Percentiles rank a stretch among this genome's conserved stretches.
Evolutionary conservation across 306 rosid species (phyloP).

Genomic region (Cucumis hystrix): DNA sequence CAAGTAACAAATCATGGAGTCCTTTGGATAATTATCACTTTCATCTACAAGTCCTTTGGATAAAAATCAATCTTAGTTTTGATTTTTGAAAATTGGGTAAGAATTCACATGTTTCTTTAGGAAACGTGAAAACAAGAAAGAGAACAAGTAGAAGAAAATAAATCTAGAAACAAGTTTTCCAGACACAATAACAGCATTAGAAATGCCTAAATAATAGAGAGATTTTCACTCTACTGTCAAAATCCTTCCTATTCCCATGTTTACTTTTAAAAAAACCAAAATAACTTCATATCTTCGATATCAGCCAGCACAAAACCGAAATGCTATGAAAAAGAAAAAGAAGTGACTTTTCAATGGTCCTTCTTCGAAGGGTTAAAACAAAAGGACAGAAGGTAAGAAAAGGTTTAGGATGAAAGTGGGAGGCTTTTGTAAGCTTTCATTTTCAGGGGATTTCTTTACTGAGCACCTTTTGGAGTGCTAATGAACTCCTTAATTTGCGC

Average conservation of each 20-base stretch:
- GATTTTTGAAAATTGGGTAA: too few relatives aligned
- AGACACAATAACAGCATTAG: neutral
- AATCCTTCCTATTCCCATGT: neutral
- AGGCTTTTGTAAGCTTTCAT: neutral
- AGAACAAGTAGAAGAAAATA: too few relatives aligned
- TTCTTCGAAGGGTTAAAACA: neutral
- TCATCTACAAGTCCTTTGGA: too few relatives aligned
- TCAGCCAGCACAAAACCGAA: neutral
- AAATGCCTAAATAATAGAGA: neutral
- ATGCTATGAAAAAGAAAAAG: too few relatives aligned
- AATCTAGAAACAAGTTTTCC: neutral
- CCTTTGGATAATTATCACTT: too few relatives aligned
- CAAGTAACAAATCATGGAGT: neutral
- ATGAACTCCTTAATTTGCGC: constrained; percentile 7
- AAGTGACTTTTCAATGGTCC: neutral
- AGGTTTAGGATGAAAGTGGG: neutral
- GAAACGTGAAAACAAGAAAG: too few relatives aligned
- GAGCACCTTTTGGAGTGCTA: constrained; percentile 1
- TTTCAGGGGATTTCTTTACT: neutral
- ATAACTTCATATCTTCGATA: neutral
- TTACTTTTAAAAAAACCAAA: neutral
- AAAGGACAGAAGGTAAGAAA: neutral
- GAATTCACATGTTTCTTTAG: too few relatives aligned
- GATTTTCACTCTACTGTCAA: neutral
- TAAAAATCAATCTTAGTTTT: too few relatives aligned